phyloP scores from a whole-genome alignment of 345 rosid genomes.

The Citrus trifoliata region DNA sequence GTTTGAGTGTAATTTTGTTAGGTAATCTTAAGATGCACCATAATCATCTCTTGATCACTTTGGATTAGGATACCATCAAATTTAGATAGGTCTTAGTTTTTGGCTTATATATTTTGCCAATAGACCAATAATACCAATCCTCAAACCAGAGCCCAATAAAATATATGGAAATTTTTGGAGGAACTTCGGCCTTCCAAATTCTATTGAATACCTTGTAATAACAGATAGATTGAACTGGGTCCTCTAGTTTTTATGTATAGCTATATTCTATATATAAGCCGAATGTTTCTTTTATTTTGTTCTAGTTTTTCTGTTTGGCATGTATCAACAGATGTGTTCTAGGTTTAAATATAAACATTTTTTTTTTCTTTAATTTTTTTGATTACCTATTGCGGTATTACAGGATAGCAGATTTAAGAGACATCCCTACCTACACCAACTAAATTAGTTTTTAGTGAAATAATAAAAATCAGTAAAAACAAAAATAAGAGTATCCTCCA shows the following conservation, averaged over 20 bases:
- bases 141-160: neutral
- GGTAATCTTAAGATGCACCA: neutral
- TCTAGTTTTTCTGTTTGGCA: too few species aligned
- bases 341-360: neutral
- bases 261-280: too few species aligned
- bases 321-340: neutral
- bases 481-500: neutral
- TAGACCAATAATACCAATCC: neutral
- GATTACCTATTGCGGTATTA: neutral
- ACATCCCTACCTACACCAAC: neutral
- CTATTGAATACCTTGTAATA: neutral
- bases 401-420: neutral
- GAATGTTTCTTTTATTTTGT: too few species aligned
- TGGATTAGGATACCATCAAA: neutral
- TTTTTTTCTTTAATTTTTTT: neutral
- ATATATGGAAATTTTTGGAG: neutral
- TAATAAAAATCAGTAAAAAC: neutral
- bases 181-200: neutral
- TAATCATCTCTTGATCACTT: neutral
- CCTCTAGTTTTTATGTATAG: too few species aligned
- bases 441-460: neutral
- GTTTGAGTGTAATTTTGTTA: neutral
- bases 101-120: neutral
- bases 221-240: too few species aligned
- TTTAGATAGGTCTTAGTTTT: neutral